phyloP scores from a whole-genome alignment of 179 eudicot genomes.

The Nepenthes alata region DNA sequence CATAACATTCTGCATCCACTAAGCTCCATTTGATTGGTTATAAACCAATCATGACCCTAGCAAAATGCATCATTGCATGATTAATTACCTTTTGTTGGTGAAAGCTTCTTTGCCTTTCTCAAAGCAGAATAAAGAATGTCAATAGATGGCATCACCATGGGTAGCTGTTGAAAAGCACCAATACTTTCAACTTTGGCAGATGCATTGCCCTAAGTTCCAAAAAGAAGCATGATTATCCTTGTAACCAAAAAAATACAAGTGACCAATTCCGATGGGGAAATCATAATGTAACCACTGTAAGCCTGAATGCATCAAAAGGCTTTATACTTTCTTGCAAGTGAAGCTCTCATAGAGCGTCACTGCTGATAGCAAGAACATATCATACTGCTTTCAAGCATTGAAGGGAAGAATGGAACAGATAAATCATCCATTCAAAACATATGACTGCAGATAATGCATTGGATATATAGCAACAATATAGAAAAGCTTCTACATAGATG shows the following conservation, averaged over 20 bases:
- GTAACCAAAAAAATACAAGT: too few relatives aligned
- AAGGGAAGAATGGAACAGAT: too few relatives aligned
- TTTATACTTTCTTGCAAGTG: background rate
- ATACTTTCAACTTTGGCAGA: constrained; percentile 27
- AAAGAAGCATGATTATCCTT: background rate
- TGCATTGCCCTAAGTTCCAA: constrained; percentile 30
- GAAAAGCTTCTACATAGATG: too few relatives aligned
- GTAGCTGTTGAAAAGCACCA: constrained; percentile 92
- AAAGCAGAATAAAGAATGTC: constrained; percentile 74
- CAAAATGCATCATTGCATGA: background rate
- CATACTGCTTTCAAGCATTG: background rate
- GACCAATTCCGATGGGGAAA: too few relatives aligned
- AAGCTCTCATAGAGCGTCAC: background rate
- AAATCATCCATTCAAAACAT: too few relatives aligned
- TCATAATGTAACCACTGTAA: too few relatives aligned
- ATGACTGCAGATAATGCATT: too few relatives aligned
- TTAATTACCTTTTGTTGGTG: constrained; percentile 73
- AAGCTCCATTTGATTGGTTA: background rate
- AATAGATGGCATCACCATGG: constrained; percentile 87
- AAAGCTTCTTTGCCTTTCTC: constrained; percentile 68
- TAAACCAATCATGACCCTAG: background rate
- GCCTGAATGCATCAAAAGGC: background rate
- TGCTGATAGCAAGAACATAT: background rate
- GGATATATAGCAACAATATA: too few relatives aligned
- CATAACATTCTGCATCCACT: background rate